phyloP scores from a whole-genome alignment of 164 flowering plant species.

The Warburgia ugandensis region DNA sequence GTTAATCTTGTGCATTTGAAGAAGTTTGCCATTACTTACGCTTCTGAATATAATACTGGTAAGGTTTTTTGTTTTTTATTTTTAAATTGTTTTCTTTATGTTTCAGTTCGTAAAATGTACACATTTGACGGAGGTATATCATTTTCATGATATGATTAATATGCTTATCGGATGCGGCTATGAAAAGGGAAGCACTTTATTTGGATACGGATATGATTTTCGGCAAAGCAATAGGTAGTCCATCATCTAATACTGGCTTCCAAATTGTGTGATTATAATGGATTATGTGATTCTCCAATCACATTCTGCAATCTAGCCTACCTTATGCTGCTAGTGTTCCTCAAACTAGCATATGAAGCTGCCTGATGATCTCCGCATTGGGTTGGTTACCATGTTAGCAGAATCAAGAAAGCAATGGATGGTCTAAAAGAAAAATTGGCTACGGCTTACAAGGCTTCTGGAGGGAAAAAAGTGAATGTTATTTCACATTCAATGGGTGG shows the following conservation, averaged over 20 bases:
- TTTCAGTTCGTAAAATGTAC: slow-evolving; percentile 45
- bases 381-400: slow-evolving; percentile 22
- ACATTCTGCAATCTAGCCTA: neutral
- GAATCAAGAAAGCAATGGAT: slow-evolving; percentile 57
- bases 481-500: slow-evolving; percentile 98
- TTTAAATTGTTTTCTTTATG: slow-evolving; percentile 7
- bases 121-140: slow-evolving; percentile 57
- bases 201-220: slow-evolving; percentile 92
- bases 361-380: slow-evolving; percentile 9
- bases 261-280: slow-evolving; percentile 6
- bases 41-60: neutral
- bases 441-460: slow-evolving; percentile 74
- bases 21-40: neutral
- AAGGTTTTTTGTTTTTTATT: neutral
- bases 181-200: slow-evolving; percentile 78
- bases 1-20: neutral
- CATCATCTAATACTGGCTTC: too few relatives aligned
- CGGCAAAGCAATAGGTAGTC: slow-evolving; percentile 90
- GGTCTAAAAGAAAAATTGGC: slow-evolving; percentile 61
- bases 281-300: slow-evolving; percentile 7
- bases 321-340: slow-evolving; percentile 3
- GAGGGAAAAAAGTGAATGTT: slow-evolving; percentile 76
- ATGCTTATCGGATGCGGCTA: slow-evolving; percentile 82
- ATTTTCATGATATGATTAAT: slow-evolving; percentile 86
- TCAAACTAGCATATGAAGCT: slow-evolving; percentile 9